Evolutionary conservation across 345 rosid species (phyloP), one percentile per base, ranked within the genome.

Genomic region (Laguncularia racemosa): DNA sequence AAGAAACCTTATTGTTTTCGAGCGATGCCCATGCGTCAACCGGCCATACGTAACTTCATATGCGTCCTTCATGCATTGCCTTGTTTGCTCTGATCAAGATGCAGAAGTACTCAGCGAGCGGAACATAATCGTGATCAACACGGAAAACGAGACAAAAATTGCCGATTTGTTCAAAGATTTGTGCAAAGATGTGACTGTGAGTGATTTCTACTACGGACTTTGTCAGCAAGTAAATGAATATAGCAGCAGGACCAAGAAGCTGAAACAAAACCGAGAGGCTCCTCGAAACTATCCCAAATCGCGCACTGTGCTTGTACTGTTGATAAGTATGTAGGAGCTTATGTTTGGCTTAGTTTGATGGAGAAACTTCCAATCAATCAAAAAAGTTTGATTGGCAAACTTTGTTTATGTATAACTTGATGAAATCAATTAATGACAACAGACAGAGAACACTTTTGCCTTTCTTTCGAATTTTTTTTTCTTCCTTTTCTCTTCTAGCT

Each of bases 1-100:
- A 21, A 66, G 78, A 69, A 81, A 84, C 46, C 73, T 81, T 43
- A 70, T 79, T 2, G 83, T 76, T 0, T 61, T 71, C 0, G 91
- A 84, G 63, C 75, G 59, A 5, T 52, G 68, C 1, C 52, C 56
- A 2, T 21, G 68, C n/a, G 67, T 53, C 2, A 52, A 3, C 46
- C 56, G 70, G 1, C 76, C 59, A 8, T 72, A 71, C 38, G 63
- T 84, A 12, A 67, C 81, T 0, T 79, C 87, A 0, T 81, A 81
- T 21, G 83, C 60, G 0, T 2, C 67, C 26, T 58, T 84, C 57
- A 71, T 84, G 64, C 69, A 60, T 44, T 52, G 59, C 55, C 67
- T 81, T 2, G 18, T 81, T 3, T 8, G 45, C 47, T 49, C 60
- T 0, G 63, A 56, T 1, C 71, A n/a, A 49, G 91, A 79, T 33